These are phyloP conservation scores for Dentiscutata heterogama DNA, from an alignment of 371 early-diverging fungal genomes.

Conservation along the genomic window DNA sequence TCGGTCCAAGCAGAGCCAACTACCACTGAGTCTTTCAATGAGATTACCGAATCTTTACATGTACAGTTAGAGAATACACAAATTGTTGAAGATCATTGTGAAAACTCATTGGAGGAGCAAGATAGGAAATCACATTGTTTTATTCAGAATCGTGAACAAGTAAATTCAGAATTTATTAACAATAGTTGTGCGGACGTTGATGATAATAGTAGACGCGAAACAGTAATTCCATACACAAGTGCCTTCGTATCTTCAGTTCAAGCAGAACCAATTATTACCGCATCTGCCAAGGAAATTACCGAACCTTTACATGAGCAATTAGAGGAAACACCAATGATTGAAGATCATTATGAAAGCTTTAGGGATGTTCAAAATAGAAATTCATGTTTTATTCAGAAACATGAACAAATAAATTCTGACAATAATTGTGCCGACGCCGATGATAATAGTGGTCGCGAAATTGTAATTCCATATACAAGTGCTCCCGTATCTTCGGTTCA, in stretches of 20 bases:
- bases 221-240: not conserved
- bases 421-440: too few species aligned
- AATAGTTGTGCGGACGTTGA: too few species aligned
- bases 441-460: not conserved
- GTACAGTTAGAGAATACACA: too few species aligned
- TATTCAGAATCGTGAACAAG: not conserved
- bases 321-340: too few species aligned
- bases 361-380: not conserved
- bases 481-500: not conserved
- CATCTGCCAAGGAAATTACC: not conserved
- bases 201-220: too few species aligned
- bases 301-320: not conserved
- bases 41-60: not conserved
- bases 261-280: not conserved
- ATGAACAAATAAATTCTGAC: too few species aligned
- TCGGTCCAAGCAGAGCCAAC: not conserved
- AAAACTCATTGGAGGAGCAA: too few species aligned
- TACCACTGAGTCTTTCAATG: not conserved
- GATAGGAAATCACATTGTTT: too few species aligned
- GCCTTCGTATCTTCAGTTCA: not conserved
- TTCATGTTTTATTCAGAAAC: too few species aligned
- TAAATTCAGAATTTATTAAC: too few species aligned
- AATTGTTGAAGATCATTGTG: too few species aligned
- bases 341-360: too few species aligned
- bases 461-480: not conserved